Conservation (phyloP, 78 protist species). For the Isochrysis galbana region DNA sequence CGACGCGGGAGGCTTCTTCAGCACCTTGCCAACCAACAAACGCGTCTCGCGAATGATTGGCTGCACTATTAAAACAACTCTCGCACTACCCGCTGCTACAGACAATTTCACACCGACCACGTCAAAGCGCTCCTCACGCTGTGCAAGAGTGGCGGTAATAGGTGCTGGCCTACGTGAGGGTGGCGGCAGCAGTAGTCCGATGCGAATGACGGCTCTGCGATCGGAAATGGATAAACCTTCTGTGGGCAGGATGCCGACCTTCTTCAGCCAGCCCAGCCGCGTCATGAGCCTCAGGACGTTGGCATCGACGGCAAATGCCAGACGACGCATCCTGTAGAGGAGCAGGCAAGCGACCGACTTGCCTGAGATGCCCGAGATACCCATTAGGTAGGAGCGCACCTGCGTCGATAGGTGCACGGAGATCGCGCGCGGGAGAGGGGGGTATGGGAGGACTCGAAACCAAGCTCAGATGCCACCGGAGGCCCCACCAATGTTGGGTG, state of each 20-base stretch:
- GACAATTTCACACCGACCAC: neutral
- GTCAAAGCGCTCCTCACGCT: neutral
- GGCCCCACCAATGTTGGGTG: neutral
- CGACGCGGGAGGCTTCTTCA: neutral
- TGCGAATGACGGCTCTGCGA: neutral
- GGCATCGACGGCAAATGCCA: conserved; percentile 5
- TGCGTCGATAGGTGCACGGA: too few relatives aligned
- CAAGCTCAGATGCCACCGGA: too few relatives aligned
- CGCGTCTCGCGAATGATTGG: neutral
- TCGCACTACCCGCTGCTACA: neutral
- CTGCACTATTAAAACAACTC: neutral
- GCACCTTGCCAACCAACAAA: neutral
- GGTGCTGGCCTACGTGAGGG: neutral
- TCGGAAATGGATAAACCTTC: neutral
- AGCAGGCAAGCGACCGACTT: conserved; percentile 6
- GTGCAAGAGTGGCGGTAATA: neutral
- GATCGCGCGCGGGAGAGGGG: too few relatives aligned
- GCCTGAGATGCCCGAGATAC: neutral
- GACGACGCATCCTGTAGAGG: neutral
- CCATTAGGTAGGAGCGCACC: neutral
- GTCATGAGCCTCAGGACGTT: neutral
- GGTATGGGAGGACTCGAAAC: too few relatives aligned
- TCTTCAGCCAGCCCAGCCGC: conserved; percentile 2
- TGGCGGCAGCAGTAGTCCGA: neutral
- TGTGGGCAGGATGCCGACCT: neutral